A percentile compares a stretch with the other conserved stretches of the same genome.
phyloP scores from a whole-genome alignment of 805 yeast genomes.

The Myxozyma sirexii region DNA sequence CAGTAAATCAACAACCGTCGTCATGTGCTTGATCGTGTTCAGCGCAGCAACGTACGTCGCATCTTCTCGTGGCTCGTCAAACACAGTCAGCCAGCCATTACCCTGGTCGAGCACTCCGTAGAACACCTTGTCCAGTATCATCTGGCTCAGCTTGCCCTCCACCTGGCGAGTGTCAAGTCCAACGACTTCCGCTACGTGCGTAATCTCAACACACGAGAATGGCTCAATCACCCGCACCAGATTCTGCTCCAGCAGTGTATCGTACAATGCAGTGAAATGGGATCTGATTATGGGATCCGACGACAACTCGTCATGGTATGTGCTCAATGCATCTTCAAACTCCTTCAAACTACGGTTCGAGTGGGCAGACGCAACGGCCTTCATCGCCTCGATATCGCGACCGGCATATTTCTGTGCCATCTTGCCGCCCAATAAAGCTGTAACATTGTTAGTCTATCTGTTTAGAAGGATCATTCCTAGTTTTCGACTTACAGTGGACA shows the following conservation, averaged over 20 bases:
- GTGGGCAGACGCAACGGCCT: slow-evolving; percentile 87
- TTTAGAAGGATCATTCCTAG: too few species aligned
- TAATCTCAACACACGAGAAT: slow-evolving; percentile 90
- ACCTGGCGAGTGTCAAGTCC: slow-evolving; percentile 86
- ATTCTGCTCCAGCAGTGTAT: slow-evolving; percentile 89
- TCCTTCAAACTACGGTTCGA: slow-evolving; percentile 87
- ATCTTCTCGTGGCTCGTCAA: slow-evolving; percentile 85
- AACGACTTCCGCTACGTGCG: slow-evolving; percentile 82
- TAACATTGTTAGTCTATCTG: neutral
- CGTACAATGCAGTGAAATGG: slow-evolving; percentile 90
- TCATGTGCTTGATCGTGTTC: slow-evolving; percentile 83
- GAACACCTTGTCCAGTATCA: slow-evolving; percentile 94
- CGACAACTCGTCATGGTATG: slow-evolving; percentile 70
- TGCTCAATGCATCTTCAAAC: slow-evolving; percentile 78
- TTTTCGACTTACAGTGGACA: slow-evolving; percentile 62
- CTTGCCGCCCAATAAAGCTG: slow-evolving; percentile 67
- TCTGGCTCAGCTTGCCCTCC: slow-evolving; percentile 92
- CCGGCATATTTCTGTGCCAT: slow-evolving; percentile 73
- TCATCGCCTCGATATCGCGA: slow-evolving; percentile 92
- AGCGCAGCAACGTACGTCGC: slow-evolving; percentile 85
- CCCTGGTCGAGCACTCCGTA: slow-evolving; percentile 98
- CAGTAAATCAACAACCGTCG: slow-evolving; percentile 82
- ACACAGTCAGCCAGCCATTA: slow-evolving; percentile 93
- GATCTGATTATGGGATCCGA: slow-evolving; percentile 86
- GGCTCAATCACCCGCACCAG: slow-evolving; percentile 94